Evolutionary conservation across 495 filamentous ascomycete species (phyloP), one percentile per base, ranked within the genome.

Genomic region (Ascodesmis nigricans): DNA sequence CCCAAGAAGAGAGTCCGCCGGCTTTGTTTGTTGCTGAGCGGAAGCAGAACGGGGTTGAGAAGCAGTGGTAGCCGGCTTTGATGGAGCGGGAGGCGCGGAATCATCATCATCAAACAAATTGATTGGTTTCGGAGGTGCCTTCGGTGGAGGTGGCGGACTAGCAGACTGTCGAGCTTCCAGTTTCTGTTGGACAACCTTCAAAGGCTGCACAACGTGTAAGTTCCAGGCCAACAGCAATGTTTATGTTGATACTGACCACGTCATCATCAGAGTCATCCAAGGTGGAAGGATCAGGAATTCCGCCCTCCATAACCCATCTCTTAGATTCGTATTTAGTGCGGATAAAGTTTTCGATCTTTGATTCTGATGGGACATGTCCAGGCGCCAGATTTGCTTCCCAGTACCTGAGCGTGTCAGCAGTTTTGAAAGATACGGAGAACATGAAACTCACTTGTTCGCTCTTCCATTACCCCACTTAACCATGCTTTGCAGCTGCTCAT

Each of bases 331-430:
- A 97, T 56, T 97, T 97, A 22, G 87, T 97, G 27, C 90, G 70
- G 41, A 97, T 92, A 45, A 97, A 97, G 57, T 93, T 97, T 63
- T 95, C 87, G 42, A 97, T 95, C 61, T 97, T 97, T 28, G 78
- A 66, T 59, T 95, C 84, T n/a, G 84, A 84, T 0, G 87, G 87
- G n/a, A 83, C 69, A 53, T 97, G 87, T 31, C 78, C 81, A 11
- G 75, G 62, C 8, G 84, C 79, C 47, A 97, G 54, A 55, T 95
- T 95, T 18, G 80, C 71, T 54, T 97, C 90, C 87, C 87, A 97
- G 53, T 97, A 79, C 45, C 71, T 76, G 44, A 21, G 39, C 16
- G 15, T 22, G 11, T 50, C 19, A 46, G 31, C 7, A 29, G 21
- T 11, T 18, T 17, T 30, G 17, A 27, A 21, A 16, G 18, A 21